Evolutionary conservation across 164 flowering plant species (phyloP), one percentile per base, ranked within the genome.

Genomic region (Vitis riparia): DNA sequence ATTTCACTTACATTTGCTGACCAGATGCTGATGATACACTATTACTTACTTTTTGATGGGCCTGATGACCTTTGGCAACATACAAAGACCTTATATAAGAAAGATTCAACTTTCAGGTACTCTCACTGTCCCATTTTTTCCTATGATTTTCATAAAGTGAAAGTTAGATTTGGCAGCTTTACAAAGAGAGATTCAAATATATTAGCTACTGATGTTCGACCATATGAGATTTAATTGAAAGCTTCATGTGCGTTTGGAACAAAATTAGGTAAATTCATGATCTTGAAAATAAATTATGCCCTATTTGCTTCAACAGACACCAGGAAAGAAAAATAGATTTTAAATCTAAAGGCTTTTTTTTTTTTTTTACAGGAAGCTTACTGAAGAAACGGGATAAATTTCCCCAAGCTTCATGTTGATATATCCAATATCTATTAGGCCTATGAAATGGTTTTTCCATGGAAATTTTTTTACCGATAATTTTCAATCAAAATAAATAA

Each of bases 1-100:
- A 59, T 53, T 19, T 50, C 37, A 19, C 52, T 56, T 57, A 5
- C 55, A 13, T 70, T 52, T 67, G 62, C 63, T 81, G 70, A 49
- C n/a, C 97, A 96, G 99, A 96, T 93, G 99, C 84, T 96, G 80
- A 81, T 95, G n/a, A 86, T 93, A 62, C 98, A 96, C 77, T 96
- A 93, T 76, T 93, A 96, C 86, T 72, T 86, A 66, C 95, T 96
- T 64, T 93, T 96, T 72, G 91, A 96, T 75, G 99, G 98, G 68
- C 74, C 91, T 47, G 97, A 93, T 69, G 98, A 96, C 57, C 84
- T 79, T 66, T 96, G 99, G 99, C 89, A 82, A 48, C 93, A 96
- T 76, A 58, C 81, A 53, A 90, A 79, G 83, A 77, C 80, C 67
- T 77, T 96, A 7, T 96, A 91, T 58, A 81, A 74, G 13, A 92